These are phyloP conservation scores for Lepidium campestre DNA, from an alignment of 441 rosid species.

Conservation along the genomic window DNA sequence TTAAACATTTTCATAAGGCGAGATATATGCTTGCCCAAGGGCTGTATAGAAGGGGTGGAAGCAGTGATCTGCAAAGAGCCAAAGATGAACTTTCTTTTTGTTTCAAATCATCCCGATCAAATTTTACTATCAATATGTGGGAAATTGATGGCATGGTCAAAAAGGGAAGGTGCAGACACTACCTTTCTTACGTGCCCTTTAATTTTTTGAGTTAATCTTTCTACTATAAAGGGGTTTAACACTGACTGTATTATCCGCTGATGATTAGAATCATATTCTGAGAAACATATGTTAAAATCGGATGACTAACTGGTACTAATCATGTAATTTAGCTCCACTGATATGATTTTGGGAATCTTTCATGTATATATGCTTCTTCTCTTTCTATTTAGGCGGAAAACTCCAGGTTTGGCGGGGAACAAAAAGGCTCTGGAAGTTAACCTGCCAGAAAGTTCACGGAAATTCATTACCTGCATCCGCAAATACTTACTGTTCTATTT, in stretches of 20 bases:
- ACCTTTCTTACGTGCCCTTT: conserved; percentile 13
- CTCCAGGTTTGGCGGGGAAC: conserved; percentile 76
- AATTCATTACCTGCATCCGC: conserved; percentile 93
- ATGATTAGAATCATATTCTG: conserved; percentile 1
- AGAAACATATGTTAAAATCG: conserved; percentile 3
- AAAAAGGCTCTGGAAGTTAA: conserved; percentile 89
- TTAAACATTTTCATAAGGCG: conserved; percentile 98
- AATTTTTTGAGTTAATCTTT: background rate
- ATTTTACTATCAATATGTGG: conserved; percentile 99
- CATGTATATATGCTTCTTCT: conserved; percentile 22
- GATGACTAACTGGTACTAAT: background rate
- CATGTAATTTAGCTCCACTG: background rate
- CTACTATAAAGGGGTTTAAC: background rate
- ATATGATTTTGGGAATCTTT: conserved; percentile 5
- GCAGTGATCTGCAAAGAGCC: conserved; percentile 86
- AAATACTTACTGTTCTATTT: conserved; percentile 85
- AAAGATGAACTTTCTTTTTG: conserved; percentile 97
- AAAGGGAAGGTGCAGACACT: conserved; percentile 77
- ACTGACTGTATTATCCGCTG: background rate
- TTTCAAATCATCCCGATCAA: conserved; percentile 90
- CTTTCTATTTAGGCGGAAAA: conserved; percentile 61
- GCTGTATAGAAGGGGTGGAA: conserved; percentile 66
- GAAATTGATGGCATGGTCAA: conserved; percentile 99
- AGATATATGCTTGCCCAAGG: conserved; percentile 97
- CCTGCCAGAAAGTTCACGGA: conserved; percentile 95